These are phyloP conservation scores for Dryas alaskensis DNA, from an alignment of 306 rosid genomes.

Conservation along the genomic window DNA sequence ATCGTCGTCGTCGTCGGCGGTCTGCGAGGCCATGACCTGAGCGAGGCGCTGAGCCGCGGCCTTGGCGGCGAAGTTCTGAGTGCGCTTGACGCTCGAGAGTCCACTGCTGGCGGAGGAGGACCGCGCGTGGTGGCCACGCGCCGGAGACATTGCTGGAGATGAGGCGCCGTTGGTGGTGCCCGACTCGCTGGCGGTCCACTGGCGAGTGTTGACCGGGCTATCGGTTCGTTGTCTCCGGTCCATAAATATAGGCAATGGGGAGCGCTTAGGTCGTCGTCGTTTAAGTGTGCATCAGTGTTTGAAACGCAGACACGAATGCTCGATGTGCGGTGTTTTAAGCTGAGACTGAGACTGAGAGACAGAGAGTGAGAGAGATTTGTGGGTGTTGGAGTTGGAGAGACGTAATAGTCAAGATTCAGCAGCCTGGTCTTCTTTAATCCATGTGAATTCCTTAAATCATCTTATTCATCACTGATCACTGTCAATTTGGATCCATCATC, in stretches of 20 bases:
- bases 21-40: conserved; percentile 96
- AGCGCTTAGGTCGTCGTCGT: conserved; percentile 9
- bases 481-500: no score
- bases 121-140: conserved; percentile 64
- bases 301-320: not conserved
- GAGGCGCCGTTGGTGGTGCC: conserved; percentile 28
- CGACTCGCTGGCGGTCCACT: conserved; percentile 50
- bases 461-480: no score
- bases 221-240: conserved; percentile 46
- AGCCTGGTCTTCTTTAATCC: no score
- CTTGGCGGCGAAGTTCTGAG: conserved; percentile 91
- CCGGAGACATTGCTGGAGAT: conserved; percentile 58
- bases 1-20: conserved; percentile 56
- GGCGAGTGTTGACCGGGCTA: conserved; percentile 47
- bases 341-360: not conserved
- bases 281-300: not conserved
- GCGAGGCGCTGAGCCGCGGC: conserved; percentile 99
- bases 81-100: conserved; percentile 76
- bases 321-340: not conserved
- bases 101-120: conserved; percentile 77
- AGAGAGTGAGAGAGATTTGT: not conserved
- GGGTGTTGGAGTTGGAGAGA: not conserved
- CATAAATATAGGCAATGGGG: conserved; percentile 20
- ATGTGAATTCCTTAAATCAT: no score
- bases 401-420: no score